phyloP scores from a whole-genome alignment of 2,329 filamentous ascomycete genomes.

The Penicillium sp. region DNA sequence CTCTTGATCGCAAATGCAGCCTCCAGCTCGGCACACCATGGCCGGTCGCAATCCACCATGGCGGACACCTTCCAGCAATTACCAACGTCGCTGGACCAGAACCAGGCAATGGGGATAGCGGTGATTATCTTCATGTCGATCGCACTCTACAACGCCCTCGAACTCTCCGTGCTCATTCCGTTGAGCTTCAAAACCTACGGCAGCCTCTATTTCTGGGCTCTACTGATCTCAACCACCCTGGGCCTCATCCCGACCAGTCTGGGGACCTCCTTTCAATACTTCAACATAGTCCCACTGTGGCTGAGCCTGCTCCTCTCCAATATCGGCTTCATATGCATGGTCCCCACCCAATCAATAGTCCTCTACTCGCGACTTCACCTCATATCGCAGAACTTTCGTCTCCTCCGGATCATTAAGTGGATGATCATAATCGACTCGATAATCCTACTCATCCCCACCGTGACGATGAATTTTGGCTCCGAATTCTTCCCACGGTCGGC shows the following conservation, averaged over 20 bases:
- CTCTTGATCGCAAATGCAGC: neutral
- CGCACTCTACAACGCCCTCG: conserved; percentile 46
- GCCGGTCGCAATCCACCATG: neutral
- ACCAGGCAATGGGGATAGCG: neutral
- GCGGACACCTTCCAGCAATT: neutral
- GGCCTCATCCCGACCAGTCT: conserved; percentile 28
- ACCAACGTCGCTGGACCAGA: neutral
- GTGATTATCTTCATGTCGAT: conserved; percentile 28
- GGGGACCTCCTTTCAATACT: conserved; percentile 37
- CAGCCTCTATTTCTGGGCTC: conserved; percentile 37
- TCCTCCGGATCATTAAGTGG: conserved; percentile 49
- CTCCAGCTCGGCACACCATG: neutral
- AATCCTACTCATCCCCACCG: conserved; percentile 9
- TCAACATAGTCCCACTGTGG: conserved; percentile 24
- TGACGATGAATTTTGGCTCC: conserved; percentile 8
- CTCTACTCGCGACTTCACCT: conserved; percentile 61
- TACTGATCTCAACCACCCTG: conserved; percentile 27
- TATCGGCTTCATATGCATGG: conserved; percentile 56
- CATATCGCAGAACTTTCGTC: conserved; percentile 48
- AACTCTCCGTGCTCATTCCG: conserved; percentile 30
- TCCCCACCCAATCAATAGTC: conserved; percentile 58
- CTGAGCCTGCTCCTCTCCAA: conserved; percentile 36
- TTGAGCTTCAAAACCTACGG: conserved; percentile 26
- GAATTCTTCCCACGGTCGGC: conserved; percentile 23
- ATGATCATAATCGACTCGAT: conserved; percentile 52